These are phyloP conservation scores for Theobroma cacao DNA, from an alignment of 345 rosid genomes.

Conservation along the genomic window DNA sequence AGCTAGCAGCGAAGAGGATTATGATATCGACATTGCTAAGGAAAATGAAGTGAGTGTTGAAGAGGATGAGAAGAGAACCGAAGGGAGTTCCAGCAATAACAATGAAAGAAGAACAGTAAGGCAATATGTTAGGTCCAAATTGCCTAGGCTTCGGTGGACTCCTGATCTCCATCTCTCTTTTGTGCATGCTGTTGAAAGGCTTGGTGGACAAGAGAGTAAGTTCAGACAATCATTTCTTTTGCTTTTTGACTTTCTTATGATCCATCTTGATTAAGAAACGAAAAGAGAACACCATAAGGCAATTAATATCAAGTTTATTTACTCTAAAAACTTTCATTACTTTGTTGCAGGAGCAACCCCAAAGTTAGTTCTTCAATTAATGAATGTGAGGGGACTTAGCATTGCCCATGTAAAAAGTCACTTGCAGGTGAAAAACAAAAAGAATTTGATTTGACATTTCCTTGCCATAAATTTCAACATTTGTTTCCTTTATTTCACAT, in stretches of 20 bases:
- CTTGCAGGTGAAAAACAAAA: constrained; percentile 52
- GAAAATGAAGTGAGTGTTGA: constrained; percentile 5
- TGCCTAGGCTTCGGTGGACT: constrained; percentile 90
- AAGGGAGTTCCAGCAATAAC: constrained; percentile 24
- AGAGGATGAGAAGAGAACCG: constrained; percentile 26
- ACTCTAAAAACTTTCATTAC: not conserved
- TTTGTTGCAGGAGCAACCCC: constrained; percentile 74
- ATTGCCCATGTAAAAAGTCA: constrained; percentile 96
- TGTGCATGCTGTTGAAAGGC: constrained; percentile 71
- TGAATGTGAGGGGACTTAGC: constrained; percentile 83
- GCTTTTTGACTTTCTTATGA: not conserved
- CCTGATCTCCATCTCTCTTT: constrained; percentile 82
- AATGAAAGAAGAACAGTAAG: constrained; percentile 42
- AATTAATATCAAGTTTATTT: not conserved
- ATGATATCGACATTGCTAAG: not conserved
- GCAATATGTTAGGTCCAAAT: constrained; percentile 72
- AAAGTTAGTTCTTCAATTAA: constrained; percentile 77
- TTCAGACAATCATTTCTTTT: not conserved
- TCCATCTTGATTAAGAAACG: not conserved
- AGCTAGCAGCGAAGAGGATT: constrained; percentile 28
- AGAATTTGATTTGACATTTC: not conserved
- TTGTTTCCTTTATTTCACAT: not conserved
- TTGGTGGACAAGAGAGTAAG: constrained; percentile 92
- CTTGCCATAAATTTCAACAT: not conserved
- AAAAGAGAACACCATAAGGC: not conserved